Evolutionary conservation across 2,329 filamentous ascomycete species (phyloP), one percentile per base, ranked within the genome.

Genomic region (Alternaria rosae): DNA sequence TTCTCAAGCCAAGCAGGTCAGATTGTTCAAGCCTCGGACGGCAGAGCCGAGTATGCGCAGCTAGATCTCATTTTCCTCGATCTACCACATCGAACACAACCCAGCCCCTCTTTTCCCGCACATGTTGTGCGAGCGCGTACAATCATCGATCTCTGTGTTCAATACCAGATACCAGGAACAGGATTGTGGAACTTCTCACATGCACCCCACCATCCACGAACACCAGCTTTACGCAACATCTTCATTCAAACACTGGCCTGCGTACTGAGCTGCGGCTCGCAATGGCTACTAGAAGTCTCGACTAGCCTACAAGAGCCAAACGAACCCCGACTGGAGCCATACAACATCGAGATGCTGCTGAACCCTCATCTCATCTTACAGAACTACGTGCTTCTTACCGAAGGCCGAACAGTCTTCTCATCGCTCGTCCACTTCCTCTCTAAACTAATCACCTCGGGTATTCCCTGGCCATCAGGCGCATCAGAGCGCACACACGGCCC

Each of bases 241-340:
- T 83, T 81, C 67, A 72, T 77, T 13, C 78, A 82, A 56, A 81
- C 79, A 5, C 70, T 83, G 3, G 78, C 79, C 3, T 82, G 80
- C 63, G 69, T 79, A 2, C 75, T 82, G 56, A 72, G 77, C 10
- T 81, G 78, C 64, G 81, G 81, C 3, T 67, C 78, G 0, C 67
- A 77, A 35, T 83, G 79, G 79, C 68, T 81, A 11, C 63, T 75
- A 13, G 76, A 81, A 23, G 68, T 81, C 3, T 74, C 73, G 52
- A 62, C 70, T 7, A 72, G 70, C 25, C 71, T 78, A 3, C 66
- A 72, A 50, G 66, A 69, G 5, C 70, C 60, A 1, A 26, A 56
- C 10, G 26, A 32, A 5, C 25, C 62, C 0, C 43, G 56, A 4
- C 44, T 77, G 3, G 64, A 65, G 1, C 57, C 68, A 0, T 66